These are phyloP conservation scores for Moricandia moricandioides DNA, from an alignment of 345 rosid genomes.

Conservation along the genomic window DNA sequence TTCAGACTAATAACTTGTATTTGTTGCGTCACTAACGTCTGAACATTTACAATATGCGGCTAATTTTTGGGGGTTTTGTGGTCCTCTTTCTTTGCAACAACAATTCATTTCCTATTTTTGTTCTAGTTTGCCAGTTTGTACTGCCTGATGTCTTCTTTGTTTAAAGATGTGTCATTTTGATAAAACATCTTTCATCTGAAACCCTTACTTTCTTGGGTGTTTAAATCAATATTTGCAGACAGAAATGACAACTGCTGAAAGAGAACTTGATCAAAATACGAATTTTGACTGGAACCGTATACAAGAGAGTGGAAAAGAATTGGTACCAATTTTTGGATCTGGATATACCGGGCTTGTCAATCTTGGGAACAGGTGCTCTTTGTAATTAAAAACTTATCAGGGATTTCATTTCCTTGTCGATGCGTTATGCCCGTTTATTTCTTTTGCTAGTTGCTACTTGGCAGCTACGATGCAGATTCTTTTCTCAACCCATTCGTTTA, in stretches of 20 bases:
- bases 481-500: constrained; percentile 72
- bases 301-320: constrained; percentile 93
- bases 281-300: constrained; percentile 98
- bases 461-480: constrained; percentile 97
- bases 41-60: not conserved
- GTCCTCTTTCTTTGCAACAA: not conserved
- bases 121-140: constrained; percentile 4
- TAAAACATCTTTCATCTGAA: not conserved
- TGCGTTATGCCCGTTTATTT: constrained; percentile 24
- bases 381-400: constrained; percentile 1
- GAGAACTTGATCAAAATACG: constrained; percentile 97
- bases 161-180: constrained; percentile 2
- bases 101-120: constrained; percentile 5
- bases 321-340: constrained; percentile 83
- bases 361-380: constrained; percentile 90
- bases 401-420: not conserved
- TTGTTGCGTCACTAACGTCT: not conserved
- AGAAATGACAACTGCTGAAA: constrained; percentile 99
- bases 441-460: constrained; percentile 84
- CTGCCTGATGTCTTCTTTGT: constrained; percentile 14
- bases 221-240: constrained; percentile 50
- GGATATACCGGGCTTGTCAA: constrained; percentile 95
- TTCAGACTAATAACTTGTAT: constrained; percentile 7
- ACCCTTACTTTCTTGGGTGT: constrained; percentile 27
- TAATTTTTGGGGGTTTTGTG: not conserved